Evolutionary conservation across 805 yeast genomes (phyloP), one percentile per base, ranked within the genome.

Genomic region (Candida succiphila): DNA sequence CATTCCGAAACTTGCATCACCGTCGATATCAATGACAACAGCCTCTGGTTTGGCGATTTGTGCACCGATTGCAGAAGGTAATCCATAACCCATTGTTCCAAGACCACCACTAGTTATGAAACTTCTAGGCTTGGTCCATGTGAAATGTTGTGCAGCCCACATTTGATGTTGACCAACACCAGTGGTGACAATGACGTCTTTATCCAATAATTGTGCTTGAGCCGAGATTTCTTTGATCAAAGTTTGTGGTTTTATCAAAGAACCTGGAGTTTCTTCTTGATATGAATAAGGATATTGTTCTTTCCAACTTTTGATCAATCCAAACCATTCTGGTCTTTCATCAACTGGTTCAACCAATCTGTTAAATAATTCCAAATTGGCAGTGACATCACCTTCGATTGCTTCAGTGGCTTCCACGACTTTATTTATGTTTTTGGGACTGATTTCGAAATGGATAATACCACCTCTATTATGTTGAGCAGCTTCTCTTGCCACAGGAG

Each of bases 111-210:
- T 86, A n/a, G 97, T 87, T 58, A 89, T 82, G 66, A 92, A 80
- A 32, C 94, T 71, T 60, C 97, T 77, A 49, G 98, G 98, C 42
- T 72, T 64, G 40, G 78, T 80, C 95, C 96, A 89, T 33, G 87
- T 75, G 76, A 83, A 88, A 61, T 87, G 88, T 66, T 92, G 98
- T 20, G 97, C 97, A 25, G 97, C 94, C 98, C 98, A 89, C 98
- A 89, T 89, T 68, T 89, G 98, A 71, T 89, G 98, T 69, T 92
- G 98, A 40, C 98, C 98, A 34, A 92, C 97, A 70, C 98, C 98
- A 25, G 98, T 92, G 34, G 97, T 82, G 48, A 89, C 80, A 48
- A 88, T 75, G 38, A 85, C 87, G 47, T 83, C 88, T 52, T 75
- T 83, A 42, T 67, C 67, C 36, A 71, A 69, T 35, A 65, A 72